These are phyloP conservation scores for Zizania latifolia DNA, from an alignment of 176 grass and related monocot genomes.

Conservation along the genomic window DNA sequence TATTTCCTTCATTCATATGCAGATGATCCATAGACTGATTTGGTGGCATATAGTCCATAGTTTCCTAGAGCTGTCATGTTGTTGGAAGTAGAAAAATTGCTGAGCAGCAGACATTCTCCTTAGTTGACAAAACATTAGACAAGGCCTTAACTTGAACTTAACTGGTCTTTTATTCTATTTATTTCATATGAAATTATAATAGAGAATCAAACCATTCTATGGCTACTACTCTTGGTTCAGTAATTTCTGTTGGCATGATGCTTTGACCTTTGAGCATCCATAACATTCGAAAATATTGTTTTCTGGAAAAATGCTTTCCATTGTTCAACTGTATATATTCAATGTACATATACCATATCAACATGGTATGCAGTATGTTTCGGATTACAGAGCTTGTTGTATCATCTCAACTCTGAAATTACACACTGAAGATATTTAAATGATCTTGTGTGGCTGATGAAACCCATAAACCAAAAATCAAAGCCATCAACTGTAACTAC, in stretches of 20 bases:
- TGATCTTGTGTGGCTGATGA: slow-evolving; percentile 55
- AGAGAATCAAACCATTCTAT: not conserved
- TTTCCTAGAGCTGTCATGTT: not conserved
- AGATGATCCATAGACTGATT: not conserved
- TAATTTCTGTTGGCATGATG: not conserved
- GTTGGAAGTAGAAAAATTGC: not conserved
- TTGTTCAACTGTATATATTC: slow-evolving; percentile 23
- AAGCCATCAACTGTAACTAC: slow-evolving; percentile 72
- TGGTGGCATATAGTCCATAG: not conserved
- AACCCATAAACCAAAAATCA: slow-evolving; percentile 95
- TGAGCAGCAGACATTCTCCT: not conserved
- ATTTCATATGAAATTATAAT: not conserved
- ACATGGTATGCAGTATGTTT: slow-evolving; percentile 34
- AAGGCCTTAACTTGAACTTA: not conserved
- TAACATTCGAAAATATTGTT: not conserved
- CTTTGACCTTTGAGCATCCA: not conserved
- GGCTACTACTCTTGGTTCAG: not conserved
- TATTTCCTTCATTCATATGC: not conserved
- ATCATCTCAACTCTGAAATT: slow-evolving; percentile 40
- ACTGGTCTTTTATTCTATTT: not conserved
- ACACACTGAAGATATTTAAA: slow-evolving; percentile 46
- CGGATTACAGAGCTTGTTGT: not conserved
- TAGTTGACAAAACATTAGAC: not conserved
- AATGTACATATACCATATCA: slow-evolving; percentile 43
- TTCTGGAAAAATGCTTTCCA: not conserved